Base-by-base conservation (phyloP, 768 basidiomycete genomes). In the Phallus indusiatus region DNA sequence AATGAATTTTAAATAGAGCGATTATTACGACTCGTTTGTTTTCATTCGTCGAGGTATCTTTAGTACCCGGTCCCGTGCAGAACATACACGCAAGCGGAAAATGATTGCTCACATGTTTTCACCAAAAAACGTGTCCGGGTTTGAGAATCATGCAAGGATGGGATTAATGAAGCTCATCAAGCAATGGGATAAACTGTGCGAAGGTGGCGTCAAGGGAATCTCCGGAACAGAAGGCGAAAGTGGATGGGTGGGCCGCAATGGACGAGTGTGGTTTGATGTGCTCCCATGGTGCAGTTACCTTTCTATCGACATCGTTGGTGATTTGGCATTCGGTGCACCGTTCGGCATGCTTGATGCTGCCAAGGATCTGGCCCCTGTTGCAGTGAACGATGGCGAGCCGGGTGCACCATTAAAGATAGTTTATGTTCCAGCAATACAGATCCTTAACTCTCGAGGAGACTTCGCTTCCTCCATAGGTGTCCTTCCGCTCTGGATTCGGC, bases 81-180 rank as follows among this genome's bases (percentile, higher is more conserved):
- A 91, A 60, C 92, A 95, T 68, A 78, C 88, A 6, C 83, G 92
- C 47, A 95, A 94, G 73, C 84, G 91, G 74, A 95, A 95, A 74
- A 89, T 96, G 61, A 81, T 95, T 50, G 85, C 89, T 0, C 83
- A 89, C 67, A 85, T 90, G 65, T 90, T 90, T 71, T 85, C 85
- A 0, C 86, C 87, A 67, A 93, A 93, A 74, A 88, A 72, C 56
- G 90, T 95, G 4, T 68, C 88, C 60, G 88, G 90, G 64, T 94
- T 95, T 61, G 90, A 94, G 69, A 88, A 64, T 78, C n/a, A n/a
- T n/a, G n/a, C n/a, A n/a, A n/a, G n/a, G n/a, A n/a, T n/a, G n/a
- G n/a, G n/a, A n/a, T n/a, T 92, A 18, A 69, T 67, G 1, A 72
- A 78, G 54, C 71, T 94, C 57, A 68, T 91, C 60, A 68, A 68